Percentiles rank a stretch among this genome's conserved stretches.
These are phyloP conservation scores for Podaxis mareebaensis DNA, from an alignment of 768 basidiomycete species.

Conservation along the genomic window DNA sequence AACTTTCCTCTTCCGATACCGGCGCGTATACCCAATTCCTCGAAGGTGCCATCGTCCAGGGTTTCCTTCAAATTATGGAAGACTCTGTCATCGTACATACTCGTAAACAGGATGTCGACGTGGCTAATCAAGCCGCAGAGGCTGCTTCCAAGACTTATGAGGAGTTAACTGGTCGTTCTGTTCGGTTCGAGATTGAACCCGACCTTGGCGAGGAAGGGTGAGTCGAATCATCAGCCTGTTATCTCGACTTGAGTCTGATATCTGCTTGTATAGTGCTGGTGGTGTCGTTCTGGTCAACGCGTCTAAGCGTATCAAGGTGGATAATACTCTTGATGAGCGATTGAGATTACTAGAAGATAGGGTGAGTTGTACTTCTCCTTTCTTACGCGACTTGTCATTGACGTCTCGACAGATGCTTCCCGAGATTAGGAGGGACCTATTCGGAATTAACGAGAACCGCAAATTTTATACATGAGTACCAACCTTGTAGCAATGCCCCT, in stretches of 20 bases:
- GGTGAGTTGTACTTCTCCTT: constrained; percentile 43
- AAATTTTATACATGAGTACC: constrained; percentile 75
- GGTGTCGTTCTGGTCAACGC: constrained; percentile 79
- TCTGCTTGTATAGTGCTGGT: constrained; percentile 61
- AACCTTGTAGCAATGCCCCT: constrained; percentile 1
- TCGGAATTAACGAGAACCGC: constrained; percentile 88
- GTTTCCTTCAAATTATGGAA: constrained; percentile 81
- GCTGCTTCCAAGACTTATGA: constrained; percentile 68
- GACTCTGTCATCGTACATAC: constrained; percentile 63
- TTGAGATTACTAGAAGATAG: constrained; percentile 86
- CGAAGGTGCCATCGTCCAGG: constrained; percentile 83
- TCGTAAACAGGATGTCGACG: constrained; percentile 65
- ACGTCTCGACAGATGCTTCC: constrained; percentile 77
- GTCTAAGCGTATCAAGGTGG: constrained; percentile 77
- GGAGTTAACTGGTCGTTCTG: constrained; percentile 72
- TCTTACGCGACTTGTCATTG: neutral
- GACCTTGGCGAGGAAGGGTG: constrained; percentile 70
- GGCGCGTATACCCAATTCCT: constrained; percentile 80
- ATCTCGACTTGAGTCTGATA: neutral
- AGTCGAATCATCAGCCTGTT: constrained; percentile 21
- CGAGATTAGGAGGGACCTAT: constrained; percentile 87
- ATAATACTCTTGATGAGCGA: constrained; percentile 94
- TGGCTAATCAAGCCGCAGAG: constrained; percentile 63
- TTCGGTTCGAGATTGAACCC: constrained; percentile 60
- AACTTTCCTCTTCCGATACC: constrained; percentile 40